Evolutionary conservation across 805 yeast species (phyloP), one percentile per base, ranked within the genome.

Genomic region (Komagataella pastoris): DNA sequence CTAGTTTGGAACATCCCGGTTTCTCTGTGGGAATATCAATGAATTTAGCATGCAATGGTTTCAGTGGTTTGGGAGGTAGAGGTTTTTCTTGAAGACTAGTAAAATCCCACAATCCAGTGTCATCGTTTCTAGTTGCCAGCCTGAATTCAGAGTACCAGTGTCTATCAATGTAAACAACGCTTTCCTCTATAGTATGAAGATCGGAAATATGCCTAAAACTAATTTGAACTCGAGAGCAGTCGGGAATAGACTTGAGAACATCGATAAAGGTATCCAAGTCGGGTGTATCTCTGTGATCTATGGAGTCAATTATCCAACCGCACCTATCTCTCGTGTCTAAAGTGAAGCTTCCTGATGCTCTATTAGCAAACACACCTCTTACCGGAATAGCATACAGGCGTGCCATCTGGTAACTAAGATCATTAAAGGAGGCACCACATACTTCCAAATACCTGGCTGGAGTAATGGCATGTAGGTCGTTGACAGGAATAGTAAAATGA

Each of bases 331-430:
- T 73, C 6, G 71, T 59, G 45, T 79, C 79, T 47, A 83, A 63
- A 48, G 72, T 77, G 67, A 90, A 88, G 0, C 91, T 82, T 0
- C 91, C 91, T 1, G 86, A 74, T 0, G 93, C 87, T 58, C 83
- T 79, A 57, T 84, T 83, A 46, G 87, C 74, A 62, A 79, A 88
- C 1, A 90, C 95, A 45, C 97, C 97, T 56, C 71, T 76, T 1
- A 85, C 93, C 0, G 96, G 93, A 30, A 89, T 76, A 36, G 90
- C 87, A 61, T 81, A 88, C 49, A 81, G 76, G 60, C 96, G 77
- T 2, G 97, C 97, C 68, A 89, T 73, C 66, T 90, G 97, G 64
- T 90, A 90, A 50, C 95, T 84, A 57, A 90, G 67, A 51, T 86
- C 83, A 61, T 89, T 88, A 67, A 89, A 88, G 0, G 88, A 77